Evolutionary conservation across 2,329 filamentous ascomycete genomes (phyloP).

Genomic region (Alternaria angustiovoidea): DNA sequence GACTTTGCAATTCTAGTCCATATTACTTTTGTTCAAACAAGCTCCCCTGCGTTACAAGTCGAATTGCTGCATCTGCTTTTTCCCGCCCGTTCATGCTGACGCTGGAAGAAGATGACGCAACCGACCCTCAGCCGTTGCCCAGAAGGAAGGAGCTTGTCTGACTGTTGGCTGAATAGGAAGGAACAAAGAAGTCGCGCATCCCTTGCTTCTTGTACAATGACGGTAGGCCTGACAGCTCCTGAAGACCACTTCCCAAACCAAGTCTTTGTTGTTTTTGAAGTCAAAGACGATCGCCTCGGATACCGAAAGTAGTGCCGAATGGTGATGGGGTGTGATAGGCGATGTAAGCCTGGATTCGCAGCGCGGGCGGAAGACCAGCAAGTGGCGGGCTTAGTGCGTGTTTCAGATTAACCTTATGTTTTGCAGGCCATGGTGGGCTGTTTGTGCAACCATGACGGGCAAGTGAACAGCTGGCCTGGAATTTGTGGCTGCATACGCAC

Average conservation of each 20-base stretch:
- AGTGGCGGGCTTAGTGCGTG: constrained; percentile 23
- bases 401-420: constrained; percentile 29
- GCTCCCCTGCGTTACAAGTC: not conserved
- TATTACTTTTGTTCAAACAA: constrained; percentile 1
- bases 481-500: constrained; percentile 8
- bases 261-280: not conserved
- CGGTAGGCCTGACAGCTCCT: not conserved
- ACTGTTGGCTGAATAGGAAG: not conserved
- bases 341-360: constrained; percentile 8
- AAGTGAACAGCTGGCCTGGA: constrained; percentile 18
- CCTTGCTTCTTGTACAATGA: not conserved
- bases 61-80: not conserved
- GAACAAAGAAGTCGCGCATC: not conserved
- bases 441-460: constrained; percentile 14
- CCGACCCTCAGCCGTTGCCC: not conserved
- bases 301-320: not conserved
- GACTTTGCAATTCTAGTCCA: constrained; percentile 7
- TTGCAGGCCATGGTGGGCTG: constrained; percentile 13
- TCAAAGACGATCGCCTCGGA: not conserved
- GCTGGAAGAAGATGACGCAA: not conserved
- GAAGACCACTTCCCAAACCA: not conserved
- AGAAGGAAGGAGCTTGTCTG: not conserved
- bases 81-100: not conserved
- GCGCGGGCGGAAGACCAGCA: constrained; percentile 10
- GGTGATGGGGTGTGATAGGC: not conserved